These are phyloP conservation scores for Chionographis japonica DNA, from an alignment of 106 monocot genomes.

Conservation along the genomic window DNA sequence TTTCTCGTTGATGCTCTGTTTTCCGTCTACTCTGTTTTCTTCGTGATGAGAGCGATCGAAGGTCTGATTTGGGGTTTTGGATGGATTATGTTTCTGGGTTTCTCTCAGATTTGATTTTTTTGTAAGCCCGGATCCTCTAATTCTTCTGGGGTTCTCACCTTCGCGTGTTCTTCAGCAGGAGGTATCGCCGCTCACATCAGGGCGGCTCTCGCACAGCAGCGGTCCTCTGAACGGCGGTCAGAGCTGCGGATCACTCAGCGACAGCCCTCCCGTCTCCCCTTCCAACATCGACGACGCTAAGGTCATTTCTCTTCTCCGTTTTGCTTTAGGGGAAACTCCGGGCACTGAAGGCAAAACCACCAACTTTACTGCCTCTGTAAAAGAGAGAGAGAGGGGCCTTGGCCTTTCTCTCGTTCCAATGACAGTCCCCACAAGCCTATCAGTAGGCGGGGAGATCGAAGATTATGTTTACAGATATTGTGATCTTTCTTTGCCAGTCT, in stretches of 20 bases:
- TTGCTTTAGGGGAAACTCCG: no score
- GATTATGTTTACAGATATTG: neutral
- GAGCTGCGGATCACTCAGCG: conserved; percentile 66
- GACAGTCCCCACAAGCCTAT: conserved; percentile 24
- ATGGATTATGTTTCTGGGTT: no score
- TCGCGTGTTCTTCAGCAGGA: conserved; percentile 24
- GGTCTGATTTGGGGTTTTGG: neutral
- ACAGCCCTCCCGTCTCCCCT: conserved; percentile 92
- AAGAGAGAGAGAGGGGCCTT: conserved; percentile 7
- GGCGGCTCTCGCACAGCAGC: conserved; percentile 74
- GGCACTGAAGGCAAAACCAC: no score
- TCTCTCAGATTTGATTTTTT: no score
- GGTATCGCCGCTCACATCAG: conserved; percentile 62
- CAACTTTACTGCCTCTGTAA: no score
- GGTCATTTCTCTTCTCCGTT: conserved; percentile 12
- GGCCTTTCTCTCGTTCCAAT: conserved; percentile 63
- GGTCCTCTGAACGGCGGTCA: conserved; percentile 65
- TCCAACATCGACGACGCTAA: conserved; percentile 60
- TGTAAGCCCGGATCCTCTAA: no score
- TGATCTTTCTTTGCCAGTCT: neutral
- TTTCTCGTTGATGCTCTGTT: neutral
- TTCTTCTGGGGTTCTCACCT: no score
- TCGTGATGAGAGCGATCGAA: neutral
- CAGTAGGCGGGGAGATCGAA: neutral
- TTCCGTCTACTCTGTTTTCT: neutral